These are phyloP conservation scores for Suillus americanus DNA, from an alignment of 768 basidiomycete species.

Conservation along the genomic window DNA sequence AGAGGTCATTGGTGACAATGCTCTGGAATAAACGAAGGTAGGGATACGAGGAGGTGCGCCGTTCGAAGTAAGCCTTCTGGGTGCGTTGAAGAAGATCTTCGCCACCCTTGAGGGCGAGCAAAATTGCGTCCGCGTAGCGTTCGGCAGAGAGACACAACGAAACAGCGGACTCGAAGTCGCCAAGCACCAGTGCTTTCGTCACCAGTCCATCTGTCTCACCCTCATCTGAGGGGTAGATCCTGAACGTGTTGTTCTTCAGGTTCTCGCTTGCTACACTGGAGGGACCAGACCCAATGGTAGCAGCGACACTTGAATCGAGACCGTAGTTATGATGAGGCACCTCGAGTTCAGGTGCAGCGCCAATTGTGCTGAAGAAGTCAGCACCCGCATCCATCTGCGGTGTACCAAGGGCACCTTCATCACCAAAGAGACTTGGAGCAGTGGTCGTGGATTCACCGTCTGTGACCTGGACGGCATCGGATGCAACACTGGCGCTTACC, in stretches of 20 bases:
- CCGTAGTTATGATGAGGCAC: slow-evolving; percentile 82
- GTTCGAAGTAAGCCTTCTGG: slow-evolving; percentile 92
- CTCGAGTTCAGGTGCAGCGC: slow-evolving; percentile 51
- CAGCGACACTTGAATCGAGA: slow-evolving; percentile 89
- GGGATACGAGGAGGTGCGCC: slow-evolving; percentile 68
- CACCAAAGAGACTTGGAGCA: slow-evolving; percentile 85
- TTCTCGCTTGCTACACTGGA: slow-evolving; percentile 77
- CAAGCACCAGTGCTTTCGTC: slow-evolving; percentile 90
- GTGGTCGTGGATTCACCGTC: slow-evolving; percentile 84
- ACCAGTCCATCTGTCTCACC: slow-evolving; percentile 85
- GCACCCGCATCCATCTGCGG: slow-evolving; percentile 65
- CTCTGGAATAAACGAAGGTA: slow-evolving; percentile 95
- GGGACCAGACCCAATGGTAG: slow-evolving; percentile 89
- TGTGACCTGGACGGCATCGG: slow-evolving; percentile 59
- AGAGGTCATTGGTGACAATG: slow-evolving; percentile 88
- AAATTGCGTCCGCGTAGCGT: slow-evolving; percentile 91
- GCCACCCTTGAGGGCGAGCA: slow-evolving; percentile 90
- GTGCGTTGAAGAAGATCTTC: slow-evolving; percentile 83
- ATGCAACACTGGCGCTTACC: slow-evolving; percentile 60
- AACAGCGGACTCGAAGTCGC: slow-evolving; percentile 94
- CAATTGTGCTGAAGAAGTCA: slow-evolving; percentile 90
- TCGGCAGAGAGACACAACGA: slow-evolving; percentile 86
- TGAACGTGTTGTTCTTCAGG: slow-evolving; percentile 81
- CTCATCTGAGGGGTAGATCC: slow-evolving; percentile 86
- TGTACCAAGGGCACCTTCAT: slow-evolving; percentile 63